Base-by-base conservation (phyloP, 495 filamentous ascomycete genomes). In the Physcia stellaris region DNA sequence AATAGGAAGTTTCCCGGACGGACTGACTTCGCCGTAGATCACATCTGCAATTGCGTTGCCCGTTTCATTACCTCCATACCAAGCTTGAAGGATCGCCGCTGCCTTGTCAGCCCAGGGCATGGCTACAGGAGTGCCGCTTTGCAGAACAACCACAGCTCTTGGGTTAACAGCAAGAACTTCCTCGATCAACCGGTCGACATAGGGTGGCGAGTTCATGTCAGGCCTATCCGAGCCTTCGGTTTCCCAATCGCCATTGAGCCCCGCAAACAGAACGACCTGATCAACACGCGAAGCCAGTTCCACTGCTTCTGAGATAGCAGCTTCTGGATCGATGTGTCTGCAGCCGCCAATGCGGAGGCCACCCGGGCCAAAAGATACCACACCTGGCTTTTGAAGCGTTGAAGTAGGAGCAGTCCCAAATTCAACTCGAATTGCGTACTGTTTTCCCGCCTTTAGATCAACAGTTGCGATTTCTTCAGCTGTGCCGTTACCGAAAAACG, bases 221-320 rank as follows among this genome's bases (percentile, higher is more conserved):
- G 78, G 68, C n/a, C 83, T 71, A 55, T 92, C 84, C 44, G 84
- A 78, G 17, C 86, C 86, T 52, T 92, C 86, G 13, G 79, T 83
- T 53, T 92, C 85, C 85, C 85, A 92, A 52, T 94, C 86, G 30
- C 68, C 71, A 49, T 83, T 83, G 11, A 92, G 65, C 2, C 86
- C 86, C 16, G 83, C 80, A 47, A 85, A 74, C 7, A 92, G 65
- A 34, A 92, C 67, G 5, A 82, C 86, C 21, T 86, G 76, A 37
- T 88, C 80, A 2, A 71, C 70, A 20, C 67, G 60, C 38, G 61
- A 62, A 4, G 83, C 83, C 10, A 79, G 56, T 6, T 64, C 56
- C 20, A 75, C 73, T 1, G 83, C 82, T 26, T 75, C 61, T 11
- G 62, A 52, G 27, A 85, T 69, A 28, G 79, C 72, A 45, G 85